Percentiles rank a stretch among this genome's conserved stretches.
phyloP scores from a whole-genome alignment of 495 filamentous ascomycete genomes.

The Letharia columbiana region DNA sequence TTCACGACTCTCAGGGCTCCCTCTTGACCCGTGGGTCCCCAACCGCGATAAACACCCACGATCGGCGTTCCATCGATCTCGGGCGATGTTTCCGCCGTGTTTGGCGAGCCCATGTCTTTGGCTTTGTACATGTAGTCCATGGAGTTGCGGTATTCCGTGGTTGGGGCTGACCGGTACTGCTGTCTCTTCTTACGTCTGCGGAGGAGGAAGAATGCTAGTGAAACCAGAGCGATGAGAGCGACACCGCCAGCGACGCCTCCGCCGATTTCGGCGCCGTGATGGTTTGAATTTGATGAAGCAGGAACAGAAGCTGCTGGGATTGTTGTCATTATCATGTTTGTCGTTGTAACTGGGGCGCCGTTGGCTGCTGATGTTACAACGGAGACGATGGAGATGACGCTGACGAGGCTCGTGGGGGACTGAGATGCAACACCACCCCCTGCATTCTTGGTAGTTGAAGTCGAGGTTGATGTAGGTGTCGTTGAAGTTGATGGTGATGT shows the following conservation, averaged over 20 bases:
- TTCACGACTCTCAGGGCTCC: background rate
- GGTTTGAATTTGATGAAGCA: background rate
- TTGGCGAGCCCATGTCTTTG: background rate
- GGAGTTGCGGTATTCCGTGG: background rate
- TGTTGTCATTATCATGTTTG: background rate
- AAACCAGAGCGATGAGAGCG: background rate
- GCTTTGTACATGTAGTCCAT: slow-evolving; percentile 3
- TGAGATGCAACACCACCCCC: background rate
- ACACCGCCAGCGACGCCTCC: background rate
- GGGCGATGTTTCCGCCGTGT: background rate
- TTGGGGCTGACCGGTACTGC: background rate
- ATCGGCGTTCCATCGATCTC: slow-evolving; percentile 1
- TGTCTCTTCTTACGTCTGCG: background rate
- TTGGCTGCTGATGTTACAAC: background rate
- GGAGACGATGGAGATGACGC: background rate
- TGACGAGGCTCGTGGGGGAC: background rate
- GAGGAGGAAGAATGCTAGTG: background rate
- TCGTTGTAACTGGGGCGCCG: background rate
- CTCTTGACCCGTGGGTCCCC: background rate
- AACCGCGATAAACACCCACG: background rate
- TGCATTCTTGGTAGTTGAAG: background rate
- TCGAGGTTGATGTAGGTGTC: background rate
- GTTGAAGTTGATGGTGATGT: background rate
- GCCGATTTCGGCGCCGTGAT: background rate
- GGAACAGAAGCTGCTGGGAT: background rate